Evolutionary conservation across 2,329 filamentous ascomycete genomes (phyloP), one percentile per base, ranked within the genome.

Genomic region (Alternaria gaisen): DNA sequence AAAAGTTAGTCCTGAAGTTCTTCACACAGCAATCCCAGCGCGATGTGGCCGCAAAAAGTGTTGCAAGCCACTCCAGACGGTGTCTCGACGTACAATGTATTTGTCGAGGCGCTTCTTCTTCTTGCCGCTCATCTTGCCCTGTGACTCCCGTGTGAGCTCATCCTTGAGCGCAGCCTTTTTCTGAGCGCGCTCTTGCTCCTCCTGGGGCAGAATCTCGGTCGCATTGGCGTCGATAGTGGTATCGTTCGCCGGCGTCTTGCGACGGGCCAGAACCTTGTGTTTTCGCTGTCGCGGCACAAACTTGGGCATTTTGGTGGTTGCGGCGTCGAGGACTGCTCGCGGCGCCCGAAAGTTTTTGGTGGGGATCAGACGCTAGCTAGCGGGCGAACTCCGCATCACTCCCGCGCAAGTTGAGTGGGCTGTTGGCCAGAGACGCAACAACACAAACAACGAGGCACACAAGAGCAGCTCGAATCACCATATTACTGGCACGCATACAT

Each of bases 41-140:
- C 34, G 48, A 53, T 32, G n/a, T 20, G 36, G 28, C 26, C 1
- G 20, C 2, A 14, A 43, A 53, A 53, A 10, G 5, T 5, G 32
- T 5, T 10, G 24, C 18, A 12, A 47, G 36, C 9, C 22, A 24
- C n/a, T 20, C 6, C n/a, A 12, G 40, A 18, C 32, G 10, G 20
- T 50, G 8, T 50, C 8, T 18, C 32, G 12, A 76, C 82, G 34
- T 75, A 86, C 85, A 77, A 91, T 88, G 67, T 90, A 91, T 73
- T 90, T 90, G 68, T 90, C 87, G 64, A 91, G 72, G 55, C 88
- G 82, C 80, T 90, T 90, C 68, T 87, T 83, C 78, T 91, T 91
- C 78, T 90, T 90, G 20, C 82, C 79, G 2, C 85, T 87, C 59
- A 89, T 83, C 66, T 86, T 86, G 4, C 83, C 80, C 64, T 87